These are phyloP conservation scores for Perilla frutescens DNA, from an alignment of 257 asterid species.

Conservation along the genomic window DNA sequence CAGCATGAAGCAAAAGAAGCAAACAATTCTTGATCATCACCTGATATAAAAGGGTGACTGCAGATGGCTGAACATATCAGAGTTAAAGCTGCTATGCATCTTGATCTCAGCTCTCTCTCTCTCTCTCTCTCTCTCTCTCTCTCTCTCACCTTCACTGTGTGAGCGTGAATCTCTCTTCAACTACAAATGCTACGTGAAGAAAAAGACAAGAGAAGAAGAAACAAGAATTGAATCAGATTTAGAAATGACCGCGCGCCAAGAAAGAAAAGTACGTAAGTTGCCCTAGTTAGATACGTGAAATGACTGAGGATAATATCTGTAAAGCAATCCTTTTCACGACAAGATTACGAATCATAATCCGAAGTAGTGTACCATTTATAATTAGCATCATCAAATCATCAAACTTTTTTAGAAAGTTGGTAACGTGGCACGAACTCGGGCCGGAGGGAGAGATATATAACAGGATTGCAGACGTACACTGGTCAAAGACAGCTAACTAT, in stretches of 20 bases:
- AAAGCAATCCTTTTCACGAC: constrained; percentile 3
- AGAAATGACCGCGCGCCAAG: not conserved
- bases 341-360: constrained; percentile 44
- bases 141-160: constrained; percentile 12
- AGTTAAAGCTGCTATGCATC: constrained; percentile 46
- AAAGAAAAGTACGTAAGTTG: not conserved
- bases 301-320: too few relatives aligned
- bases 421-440: too few relatives aligned
- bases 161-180: not conserved
- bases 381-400: too few relatives aligned
- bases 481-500: not conserved
- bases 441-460: too few relatives aligned
- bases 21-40: constrained; percentile 32
- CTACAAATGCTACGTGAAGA: not conserved
- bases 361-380: too few relatives aligned
- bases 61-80: constrained; percentile 48
- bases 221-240: constrained; percentile 5
- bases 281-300: too few relatives aligned
- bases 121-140: not conserved
- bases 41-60: constrained; percentile 56
- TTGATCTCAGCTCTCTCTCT: not conserved
- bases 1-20: not conserved
- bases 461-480: not conserved
- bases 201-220: not conserved
- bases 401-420: too few relatives aligned